A percentile compares a stretch with the other conserved stretches of the same genome.
phyloP scores from a whole-genome alignment of 2,329 filamentous ascomycete species.

The Ophiostoma sp. region DNA sequence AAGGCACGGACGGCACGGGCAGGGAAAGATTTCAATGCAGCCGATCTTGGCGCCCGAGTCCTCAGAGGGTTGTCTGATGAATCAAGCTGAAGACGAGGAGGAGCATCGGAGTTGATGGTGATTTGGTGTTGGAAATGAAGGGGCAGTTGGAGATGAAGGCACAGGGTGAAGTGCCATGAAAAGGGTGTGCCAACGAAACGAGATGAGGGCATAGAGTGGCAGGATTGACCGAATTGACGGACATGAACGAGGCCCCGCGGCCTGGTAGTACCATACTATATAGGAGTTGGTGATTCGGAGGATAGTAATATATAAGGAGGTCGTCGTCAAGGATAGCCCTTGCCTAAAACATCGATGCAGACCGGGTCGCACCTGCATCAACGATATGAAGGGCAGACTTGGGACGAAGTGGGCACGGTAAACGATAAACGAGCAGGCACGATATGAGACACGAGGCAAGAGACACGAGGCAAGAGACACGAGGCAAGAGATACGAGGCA shows the following conservation, averaged over 20 bases:
- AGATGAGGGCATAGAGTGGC: background rate
- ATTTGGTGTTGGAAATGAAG: background rate
- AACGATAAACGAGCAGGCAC: slow-evolving; percentile 5
- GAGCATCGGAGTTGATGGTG: background rate
- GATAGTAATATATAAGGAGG: background rate
- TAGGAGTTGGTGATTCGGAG: background rate
- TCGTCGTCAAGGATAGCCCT: slow-evolving; percentile 3
- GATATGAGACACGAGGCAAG: background rate
- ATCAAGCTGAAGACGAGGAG: background rate
- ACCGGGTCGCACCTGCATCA: slow-evolving; percentile 4
- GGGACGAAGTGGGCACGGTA: background rate
- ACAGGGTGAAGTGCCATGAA: background rate
- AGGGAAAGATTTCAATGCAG: background rate
- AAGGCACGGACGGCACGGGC: background rate
- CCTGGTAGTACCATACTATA: background rate
- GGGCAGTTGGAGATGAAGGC: background rate
- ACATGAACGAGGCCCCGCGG: background rate
- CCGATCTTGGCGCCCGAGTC: background rate
- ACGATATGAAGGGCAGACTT: background rate
- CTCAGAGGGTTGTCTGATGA: background rate
- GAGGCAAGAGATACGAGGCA: background rate
- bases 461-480: background rate
- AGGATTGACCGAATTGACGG: background rate
- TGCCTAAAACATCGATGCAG: background rate
- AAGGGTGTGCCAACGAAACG: background rate